Percentiles rank a stretch among this genome's conserved stretches.
Evolutionary conservation across 305 asterid genomes (phyloP).

Genomic region (Ajuga reptans): DNA sequence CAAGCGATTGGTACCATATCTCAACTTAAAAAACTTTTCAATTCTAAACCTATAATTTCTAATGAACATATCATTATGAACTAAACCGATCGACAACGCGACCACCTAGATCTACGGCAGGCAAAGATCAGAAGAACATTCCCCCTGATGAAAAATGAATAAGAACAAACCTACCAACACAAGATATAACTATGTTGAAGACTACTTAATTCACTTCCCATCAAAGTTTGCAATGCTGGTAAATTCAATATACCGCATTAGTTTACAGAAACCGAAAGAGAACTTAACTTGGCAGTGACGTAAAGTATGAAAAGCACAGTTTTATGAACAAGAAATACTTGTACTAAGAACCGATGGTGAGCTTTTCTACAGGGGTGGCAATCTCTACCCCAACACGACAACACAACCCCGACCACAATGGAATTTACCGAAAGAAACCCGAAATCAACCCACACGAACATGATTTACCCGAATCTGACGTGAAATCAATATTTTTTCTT

Average conservation of each 20-base stretch:
- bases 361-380: too few species aligned
- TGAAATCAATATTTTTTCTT: too few species aligned
- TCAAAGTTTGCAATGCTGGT: neutral
- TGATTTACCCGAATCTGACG: too few species aligned
- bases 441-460: too few species aligned
- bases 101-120: too few species aligned
- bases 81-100: too few species aligned
- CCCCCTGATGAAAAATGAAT: neutral
- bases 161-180: neutral
- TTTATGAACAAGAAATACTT: conserved; percentile 23
- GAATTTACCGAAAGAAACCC: too few species aligned
- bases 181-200: neutral
- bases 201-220: too few species aligned
- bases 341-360: conserved; percentile 22
- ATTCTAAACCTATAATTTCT: neutral
- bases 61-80: neutral
- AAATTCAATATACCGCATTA: too few species aligned
- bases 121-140: conserved; percentile 3
- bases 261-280: neutral
- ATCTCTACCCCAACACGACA: too few species aligned
- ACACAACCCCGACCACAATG: too few species aligned
- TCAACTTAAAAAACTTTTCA: neutral
- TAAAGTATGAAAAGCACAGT: conserved; percentile 24
- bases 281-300: conserved; percentile 33
- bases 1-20: neutral